Evolutionary conservation across 2,329 filamentous ascomycete genomes (phyloP).

Genomic region (Fusarium sp.): DNA sequence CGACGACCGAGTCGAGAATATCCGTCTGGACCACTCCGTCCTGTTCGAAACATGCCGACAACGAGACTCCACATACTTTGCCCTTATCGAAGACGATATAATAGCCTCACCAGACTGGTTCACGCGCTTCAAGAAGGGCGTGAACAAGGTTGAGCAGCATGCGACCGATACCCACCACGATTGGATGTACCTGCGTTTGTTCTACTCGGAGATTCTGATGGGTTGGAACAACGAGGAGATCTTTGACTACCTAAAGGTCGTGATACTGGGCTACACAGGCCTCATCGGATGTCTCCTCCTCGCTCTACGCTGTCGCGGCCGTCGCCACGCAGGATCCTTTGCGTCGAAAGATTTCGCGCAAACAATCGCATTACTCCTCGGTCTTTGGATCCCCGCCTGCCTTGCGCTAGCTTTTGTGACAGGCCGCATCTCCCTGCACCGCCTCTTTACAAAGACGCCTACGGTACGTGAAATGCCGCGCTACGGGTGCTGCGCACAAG

Average conservation of each 20-base stretch:
- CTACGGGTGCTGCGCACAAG: slow-evolving; percentile 57
- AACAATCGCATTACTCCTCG: slow-evolving; percentile 45
- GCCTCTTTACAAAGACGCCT: slow-evolving; percentile 41
- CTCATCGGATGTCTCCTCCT: slow-evolving; percentile 32
- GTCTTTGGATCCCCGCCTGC: slow-evolving; percentile 50
- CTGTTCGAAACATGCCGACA: slow-evolving; percentile 51
- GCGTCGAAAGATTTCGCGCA: slow-evolving; percentile 42
- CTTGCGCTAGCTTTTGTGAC: slow-evolving; percentile 50
- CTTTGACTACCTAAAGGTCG: slow-evolving; percentile 46
- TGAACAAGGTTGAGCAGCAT: slow-evolving; percentile 47
- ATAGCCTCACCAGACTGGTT: slow-evolving; percentile 54
- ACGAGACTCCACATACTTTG: slow-evolving; percentile 51
- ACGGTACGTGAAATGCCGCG: slow-evolving; percentile 53
- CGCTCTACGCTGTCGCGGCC: slow-evolving; percentile 21
- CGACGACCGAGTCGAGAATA: slow-evolving; percentile 50
- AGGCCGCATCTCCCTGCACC: slow-evolving; percentile 47
- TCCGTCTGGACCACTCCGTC: slow-evolving; percentile 52
- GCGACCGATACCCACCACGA: slow-evolving; percentile 34
- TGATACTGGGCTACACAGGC: slow-evolving; percentile 46
- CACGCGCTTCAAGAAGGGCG: slow-evolving; percentile 44
- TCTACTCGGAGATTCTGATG: slow-evolving; percentile 55
- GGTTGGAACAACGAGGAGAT: slow-evolving; percentile 56
- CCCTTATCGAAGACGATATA: slow-evolving; percentile 55
- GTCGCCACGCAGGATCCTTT: slow-evolving; percentile 14
- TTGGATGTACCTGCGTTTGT: slow-evolving; percentile 55